Evolutionary conservation across 306 rosid genomes (phyloP), one percentile per base, ranked within the genome.

Genomic region (Pyrus pyrifolia): DNA sequence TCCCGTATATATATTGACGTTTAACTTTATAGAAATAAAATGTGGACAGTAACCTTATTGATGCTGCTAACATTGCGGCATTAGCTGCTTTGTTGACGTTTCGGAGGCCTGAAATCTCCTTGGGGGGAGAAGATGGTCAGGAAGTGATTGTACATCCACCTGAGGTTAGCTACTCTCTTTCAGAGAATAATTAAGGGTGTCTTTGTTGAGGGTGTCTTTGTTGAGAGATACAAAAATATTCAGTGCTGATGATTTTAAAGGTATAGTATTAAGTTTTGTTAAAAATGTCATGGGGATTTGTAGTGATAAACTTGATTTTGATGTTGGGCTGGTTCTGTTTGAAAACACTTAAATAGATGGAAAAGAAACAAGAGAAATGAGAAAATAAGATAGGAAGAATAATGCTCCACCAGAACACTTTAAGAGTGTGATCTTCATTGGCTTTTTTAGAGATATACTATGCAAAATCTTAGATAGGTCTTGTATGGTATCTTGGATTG

Each of bases 41-140:
- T 70, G 27, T 3, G 42, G 57, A 73, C 80, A 89, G 96, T 22
- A 94, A 94, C 77, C 97, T 94, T 63, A 92, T 91, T 45, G 98
- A 94, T 83, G 97, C 94, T 69, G 91, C 98, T 17, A 94, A 94
- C 81, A 79, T 91, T 71, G 93, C 96, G 81, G 98, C 97, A 38
- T 82, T 94, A 85, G 88, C 93, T 76, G 88, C 93, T 72, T 88
- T 94, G 30, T 72, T 83, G 85, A 90, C 96, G 11, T 95, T 95
- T 42, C 87, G 96, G 74, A 86, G 96, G 65, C 97, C 97, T 11
- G 98, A 95, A 35, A 92, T 97, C 74, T 89, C 97, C 2, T 68
- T 95, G 58, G 89, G 88, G 31, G 98, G 95, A 77, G 93, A 94
- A 71, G 89, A 89, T 81, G 92, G 91, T 59, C 97, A 92, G 79